Evolutionary conservation across 306 rosid genomes (phyloP).

Genomic region (Prunus salicina): DNA sequence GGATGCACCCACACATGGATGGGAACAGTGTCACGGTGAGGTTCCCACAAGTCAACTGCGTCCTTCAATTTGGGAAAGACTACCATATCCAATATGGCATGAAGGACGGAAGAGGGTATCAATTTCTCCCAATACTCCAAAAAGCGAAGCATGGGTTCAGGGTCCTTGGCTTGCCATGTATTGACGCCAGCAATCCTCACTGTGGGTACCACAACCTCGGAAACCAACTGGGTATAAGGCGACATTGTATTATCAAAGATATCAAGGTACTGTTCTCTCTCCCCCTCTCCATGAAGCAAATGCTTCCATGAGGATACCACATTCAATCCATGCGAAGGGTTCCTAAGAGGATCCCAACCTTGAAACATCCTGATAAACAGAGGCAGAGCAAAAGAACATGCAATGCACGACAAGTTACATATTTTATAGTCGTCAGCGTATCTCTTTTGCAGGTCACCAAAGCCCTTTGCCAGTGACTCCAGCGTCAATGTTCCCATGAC

Average conservation of each 20-base stretch:
- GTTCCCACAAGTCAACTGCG: slow-evolving; percentile 91
- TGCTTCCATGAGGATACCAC: slow-evolving; percentile 63
- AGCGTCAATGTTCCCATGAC: slow-evolving; percentile 57
- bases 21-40: slow-evolving; percentile 83
- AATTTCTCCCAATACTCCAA: slow-evolving; percentile 78
- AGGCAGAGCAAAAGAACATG: slow-evolving; percentile 79
- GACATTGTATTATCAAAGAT: slow-evolving; percentile 1
- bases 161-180: slow-evolving; percentile 91
- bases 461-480: slow-evolving; percentile 64
- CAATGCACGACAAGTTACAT: slow-evolving; percentile 82
- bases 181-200: slow-evolving; percentile 78
- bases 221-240: slow-evolving; percentile 61
- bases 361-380: slow-evolving; percentile 77
- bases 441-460: slow-evolving; percentile 51
- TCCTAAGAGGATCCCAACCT: slow-evolving; percentile 87
- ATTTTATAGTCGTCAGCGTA: slow-evolving; percentile 64
- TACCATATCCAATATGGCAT: slow-evolving; percentile 58
- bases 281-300: slow-evolving; percentile 62
- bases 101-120: slow-evolving; percentile 65
- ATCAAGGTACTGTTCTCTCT: neutral
- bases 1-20: slow-evolving; percentile 96
- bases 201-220: slow-evolving; percentile 87
- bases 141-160: slow-evolving; percentile 83
- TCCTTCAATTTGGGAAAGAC: slow-evolving; percentile 72
- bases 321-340: slow-evolving; percentile 66